These are phyloP conservation scores for Fraxinus platypoda DNA, from an alignment of 305 asterid species.

Conservation along the genomic window DNA sequence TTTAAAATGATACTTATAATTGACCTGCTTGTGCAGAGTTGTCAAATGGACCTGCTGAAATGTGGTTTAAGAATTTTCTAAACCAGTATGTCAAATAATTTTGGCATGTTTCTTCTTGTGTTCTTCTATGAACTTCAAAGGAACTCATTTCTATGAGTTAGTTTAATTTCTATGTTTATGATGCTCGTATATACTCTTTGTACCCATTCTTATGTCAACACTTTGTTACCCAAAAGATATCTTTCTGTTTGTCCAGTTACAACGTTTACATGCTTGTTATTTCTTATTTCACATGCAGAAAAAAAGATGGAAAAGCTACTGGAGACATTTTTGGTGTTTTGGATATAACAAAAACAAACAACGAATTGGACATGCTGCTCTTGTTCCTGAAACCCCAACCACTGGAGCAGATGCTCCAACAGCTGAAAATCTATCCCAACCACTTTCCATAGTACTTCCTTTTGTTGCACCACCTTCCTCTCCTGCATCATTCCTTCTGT, in stretches of 20 bases:
- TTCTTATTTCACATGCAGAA: constrained; percentile 49
- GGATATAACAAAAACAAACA: constrained; percentile 58
- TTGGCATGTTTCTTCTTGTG: background rate
- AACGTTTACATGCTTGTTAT: background rate
- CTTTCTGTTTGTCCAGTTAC: background rate
- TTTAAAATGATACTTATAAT: background rate
- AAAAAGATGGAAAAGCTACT: constrained; percentile 78
- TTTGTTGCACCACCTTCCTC: constrained; percentile 93
- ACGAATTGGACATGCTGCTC: constrained; percentile 73
- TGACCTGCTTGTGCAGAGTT: background rate
- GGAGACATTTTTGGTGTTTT: constrained; percentile 77
- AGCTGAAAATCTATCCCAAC: constrained; percentile 43
- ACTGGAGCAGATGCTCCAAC: constrained; percentile 41
- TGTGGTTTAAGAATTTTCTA: background rate
- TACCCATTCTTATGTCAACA: background rate
- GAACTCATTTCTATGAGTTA: background rate
- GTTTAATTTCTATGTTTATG: background rate
- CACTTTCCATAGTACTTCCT: constrained; percentile 60
- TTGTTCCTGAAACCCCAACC: constrained; percentile 58
- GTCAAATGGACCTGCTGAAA: background rate
- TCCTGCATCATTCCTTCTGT: constrained; percentile 81
- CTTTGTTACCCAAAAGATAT: background rate
- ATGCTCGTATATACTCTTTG: background rate
- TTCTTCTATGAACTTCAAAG: background rate
- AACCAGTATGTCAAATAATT: background rate